Conservation (phyloP, 1,284 basidiomycete genomes). For the Mycosarcoma maydis region DNA sequence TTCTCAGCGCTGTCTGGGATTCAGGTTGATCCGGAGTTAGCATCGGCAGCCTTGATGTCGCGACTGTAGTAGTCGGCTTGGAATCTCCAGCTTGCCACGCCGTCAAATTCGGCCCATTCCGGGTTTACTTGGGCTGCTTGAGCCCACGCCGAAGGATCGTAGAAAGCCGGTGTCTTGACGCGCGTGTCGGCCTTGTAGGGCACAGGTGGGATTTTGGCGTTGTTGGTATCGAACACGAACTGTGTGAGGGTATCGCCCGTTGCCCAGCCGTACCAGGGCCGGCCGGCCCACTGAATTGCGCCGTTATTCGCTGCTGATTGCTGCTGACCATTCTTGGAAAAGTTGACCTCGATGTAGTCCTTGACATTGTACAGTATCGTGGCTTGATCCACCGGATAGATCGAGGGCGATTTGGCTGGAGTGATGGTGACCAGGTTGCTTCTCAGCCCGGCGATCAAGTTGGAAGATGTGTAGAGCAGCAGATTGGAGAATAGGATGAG, state of each 20-base stretch:
- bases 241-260: slow-evolving; percentile 37
- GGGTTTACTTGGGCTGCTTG: slow-evolving; percentile 15
- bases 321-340: slow-evolving; percentile 16
- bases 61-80: slow-evolving; percentile 26
- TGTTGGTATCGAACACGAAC: slow-evolving; percentile 30
- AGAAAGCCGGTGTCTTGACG: slow-evolving; percentile 22
- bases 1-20: too few relatives aligned
- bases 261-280: slow-evolving; percentile 45
- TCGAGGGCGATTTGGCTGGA: slow-evolving; percentile 31
- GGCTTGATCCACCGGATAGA: slow-evolving; percentile 19
- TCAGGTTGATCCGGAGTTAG: slow-evolving; percentile 1
- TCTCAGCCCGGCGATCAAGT: slow-evolving; percentile 34
- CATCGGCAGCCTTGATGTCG: slow-evolving; percentile 34
- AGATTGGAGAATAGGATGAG: slow-evolving; percentile 39
- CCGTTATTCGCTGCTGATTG: slow-evolving; percentile 23
- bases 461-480: slow-evolving; percentile 29
- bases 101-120: slow-evolving; percentile 42
- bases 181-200: slow-evolving; percentile 29
- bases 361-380: slow-evolving; percentile 40
- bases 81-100: slow-evolving; percentile 35
- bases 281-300: slow-evolving; percentile 26
- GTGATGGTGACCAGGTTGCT: slow-evolving; percentile 29
- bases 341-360: slow-evolving; percentile 37
- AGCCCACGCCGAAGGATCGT: slow-evolving; percentile 21
- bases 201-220: slow-evolving; percentile 25